Evolutionary conservation across 805 yeast genomes (phyloP).

Genomic region (Ogataea trehaloabstinens): DNA sequence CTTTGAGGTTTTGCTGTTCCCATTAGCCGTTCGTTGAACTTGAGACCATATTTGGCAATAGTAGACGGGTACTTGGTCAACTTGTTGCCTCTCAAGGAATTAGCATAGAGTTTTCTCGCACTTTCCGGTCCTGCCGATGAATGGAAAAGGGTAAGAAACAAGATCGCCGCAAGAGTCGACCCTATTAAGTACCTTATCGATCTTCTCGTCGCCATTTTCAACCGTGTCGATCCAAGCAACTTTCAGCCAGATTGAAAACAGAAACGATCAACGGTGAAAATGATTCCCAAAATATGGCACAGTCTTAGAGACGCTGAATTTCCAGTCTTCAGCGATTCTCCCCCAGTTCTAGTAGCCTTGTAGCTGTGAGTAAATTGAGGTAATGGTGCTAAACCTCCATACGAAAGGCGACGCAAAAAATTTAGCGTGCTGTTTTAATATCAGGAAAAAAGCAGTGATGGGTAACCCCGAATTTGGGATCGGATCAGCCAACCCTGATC

Average conservation of each 20-base stretch:
- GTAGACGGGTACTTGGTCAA: slow-evolving; percentile 22
- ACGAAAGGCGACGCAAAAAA: too few species aligned
- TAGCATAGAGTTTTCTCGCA: slow-evolving; percentile 6
- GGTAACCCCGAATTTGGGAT: too few species aligned
- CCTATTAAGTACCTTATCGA: slow-evolving; percentile 23
- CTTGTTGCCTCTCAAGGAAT: slow-evolving; percentile 11
- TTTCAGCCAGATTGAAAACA: not conserved
- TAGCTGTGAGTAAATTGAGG: too few species aligned
- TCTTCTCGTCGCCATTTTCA: slow-evolving; percentile 19
- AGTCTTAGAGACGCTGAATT: too few species aligned
- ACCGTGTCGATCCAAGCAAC: not conserved
- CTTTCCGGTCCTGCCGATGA: slow-evolving; percentile 5
- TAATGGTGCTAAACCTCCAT: too few species aligned
- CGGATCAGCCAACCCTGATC: too few species aligned
- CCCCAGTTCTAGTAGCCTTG: too few species aligned
- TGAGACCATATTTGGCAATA: slow-evolving; percentile 24
- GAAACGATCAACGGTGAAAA: too few species aligned
- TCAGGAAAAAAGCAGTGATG: too few species aligned
- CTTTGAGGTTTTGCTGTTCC: slow-evolving; percentile 17
- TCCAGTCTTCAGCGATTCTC: too few species aligned
- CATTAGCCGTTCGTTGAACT: slow-evolving; percentile 29
- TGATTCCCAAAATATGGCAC: too few species aligned
- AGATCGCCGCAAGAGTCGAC: slow-evolving; percentile 8
- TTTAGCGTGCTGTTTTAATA: too few species aligned
- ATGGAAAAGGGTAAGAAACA: slow-evolving; percentile 6